Evolutionary conservation across 2,329 filamentous ascomycete species (phyloP), one percentile per base, ranked within the genome.

Genomic region (Hymenotorrendiella dingleyae): DNA sequence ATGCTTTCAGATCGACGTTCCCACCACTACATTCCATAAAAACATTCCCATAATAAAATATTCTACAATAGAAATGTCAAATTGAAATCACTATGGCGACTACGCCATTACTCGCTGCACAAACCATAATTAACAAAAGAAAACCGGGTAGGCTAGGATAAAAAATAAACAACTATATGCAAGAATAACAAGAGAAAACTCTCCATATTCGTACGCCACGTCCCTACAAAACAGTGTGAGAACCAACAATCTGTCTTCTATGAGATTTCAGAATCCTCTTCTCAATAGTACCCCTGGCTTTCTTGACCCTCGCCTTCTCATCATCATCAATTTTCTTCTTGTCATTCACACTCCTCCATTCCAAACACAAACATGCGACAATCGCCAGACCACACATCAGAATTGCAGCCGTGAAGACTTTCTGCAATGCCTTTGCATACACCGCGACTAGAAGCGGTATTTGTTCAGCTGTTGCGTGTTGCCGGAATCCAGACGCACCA

Each of bases 311-410:
- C 14, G 16, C 16, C 11, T 39, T 30, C 24, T 39, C 36, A 19
- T 19, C 24, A 21, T 39, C 36, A 11, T 29, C 23, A 6, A 16
- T 19, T 16, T 30, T 39, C 24, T 14, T 29, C 19, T 29, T 39
- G 17, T 39, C 36, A 9, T 39, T 39, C 8, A 39, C 26, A 21
- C 22, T 39, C 22, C 26, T 39, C 24, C 23, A 39, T 19, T 39
- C 36, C 10, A 39, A n/a, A 21, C 17, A 29, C 9, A 39, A 30
- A 22, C 24, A 39, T 4, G 14, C 11, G 8, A 39, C 19, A n/a
- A 30, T 30, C 4, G 36, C 23, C n/a, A 39, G 14, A 3, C 36
- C 26, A 6, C 24, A 24, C 26, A 39, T 30, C 12, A 16, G 26
- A 20, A 21, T 39, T 20, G 36, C 36, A 6, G 26, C 24, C 2